Evolutionary conservation across 2,329 filamentous ascomycete genomes (phyloP).

Genomic region (Pseudophaeomoniella oleicola): DNA sequence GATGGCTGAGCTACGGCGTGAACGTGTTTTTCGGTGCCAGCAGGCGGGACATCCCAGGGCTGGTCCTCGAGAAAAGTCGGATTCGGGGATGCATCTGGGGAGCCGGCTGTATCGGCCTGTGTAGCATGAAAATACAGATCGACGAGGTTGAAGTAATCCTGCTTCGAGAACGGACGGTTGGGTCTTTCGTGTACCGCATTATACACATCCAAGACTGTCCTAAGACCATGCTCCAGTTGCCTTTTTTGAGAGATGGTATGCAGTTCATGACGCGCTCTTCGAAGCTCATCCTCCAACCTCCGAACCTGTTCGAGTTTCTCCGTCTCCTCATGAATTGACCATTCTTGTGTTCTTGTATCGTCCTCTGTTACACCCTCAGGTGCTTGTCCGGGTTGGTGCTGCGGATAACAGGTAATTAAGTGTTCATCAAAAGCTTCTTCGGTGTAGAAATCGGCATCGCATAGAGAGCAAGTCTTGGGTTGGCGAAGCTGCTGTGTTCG

Average conservation of each 20-base stretch:
- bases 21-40: constrained; percentile 7
- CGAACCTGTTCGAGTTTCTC: not conserved
- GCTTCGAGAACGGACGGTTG: constrained; percentile 19
- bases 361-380: not conserved
- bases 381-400: not conserved
- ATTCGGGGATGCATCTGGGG: constrained; percentile 11
- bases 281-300: not conserved
- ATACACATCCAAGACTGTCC: not conserved
- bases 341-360: not conserved
- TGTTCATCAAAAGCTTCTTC: not conserved
- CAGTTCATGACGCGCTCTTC: not conserved
- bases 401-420: not conserved
- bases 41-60: not conserved
- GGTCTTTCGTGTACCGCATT: not conserved
- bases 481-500: not conserved
- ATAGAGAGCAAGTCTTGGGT: not conserved
- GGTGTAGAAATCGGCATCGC: not conserved
- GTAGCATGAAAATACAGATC: constrained; percentile 28
- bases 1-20: not conserved
- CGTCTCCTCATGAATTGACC: not conserved
- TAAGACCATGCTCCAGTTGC: not conserved
- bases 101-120: constrained; percentile 11
- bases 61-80: constrained; percentile 10
- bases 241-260: not conserved
- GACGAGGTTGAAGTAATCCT: constrained; percentile 32